These are phyloP conservation scores for Pelargonium australe DNA, from an alignment of 441 rosid species.

Conservation along the genomic window DNA sequence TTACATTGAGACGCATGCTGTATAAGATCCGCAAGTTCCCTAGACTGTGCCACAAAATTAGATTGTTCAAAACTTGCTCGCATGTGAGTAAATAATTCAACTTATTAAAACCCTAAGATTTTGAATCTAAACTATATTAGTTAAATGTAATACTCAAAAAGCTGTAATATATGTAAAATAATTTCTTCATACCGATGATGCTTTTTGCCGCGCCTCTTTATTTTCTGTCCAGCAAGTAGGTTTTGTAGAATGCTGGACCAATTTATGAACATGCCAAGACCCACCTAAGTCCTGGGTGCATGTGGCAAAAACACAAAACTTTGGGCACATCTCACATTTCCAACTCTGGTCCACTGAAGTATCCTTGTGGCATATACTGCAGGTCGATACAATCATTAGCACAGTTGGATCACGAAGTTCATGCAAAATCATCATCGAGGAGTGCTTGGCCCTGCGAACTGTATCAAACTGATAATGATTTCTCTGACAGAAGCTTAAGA, in stretches of 20 bases:
- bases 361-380: slow-evolving; percentile 40
- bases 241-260: slow-evolving; percentile 19
- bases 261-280: slow-evolving; percentile 28
- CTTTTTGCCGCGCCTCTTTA: slow-evolving; percentile 4
- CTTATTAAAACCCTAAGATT: not conserved
- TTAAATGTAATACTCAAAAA: not conserved
- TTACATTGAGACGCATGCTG: slow-evolving; percentile 38
- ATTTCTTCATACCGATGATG: slow-evolving; percentile 17
- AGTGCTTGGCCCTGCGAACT: slow-evolving; percentile 65
- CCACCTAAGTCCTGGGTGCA: slow-evolving; percentile 30
- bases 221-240: slow-evolving; percentile 16
- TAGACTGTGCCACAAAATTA: slow-evolving; percentile 19
- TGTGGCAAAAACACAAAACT: slow-evolving; percentile 31
- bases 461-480: slow-evolving; percentile 56
- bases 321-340: slow-evolving; percentile 36
- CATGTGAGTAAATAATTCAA: too few species aligned
- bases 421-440: slow-evolving; percentile 77
- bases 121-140: not conserved
- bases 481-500: slow-evolving; percentile 51
- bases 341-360: slow-evolving; percentile 25
- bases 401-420: slow-evolving; percentile 35
- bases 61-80: not conserved
- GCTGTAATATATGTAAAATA: not conserved
- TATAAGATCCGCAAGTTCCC: slow-evolving; percentile 31
- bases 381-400: slow-evolving; percentile 17